Evolutionary conservation across 1,139 yeast genomes (phyloP).

Genomic region (Taphrina pruni): DNA sequence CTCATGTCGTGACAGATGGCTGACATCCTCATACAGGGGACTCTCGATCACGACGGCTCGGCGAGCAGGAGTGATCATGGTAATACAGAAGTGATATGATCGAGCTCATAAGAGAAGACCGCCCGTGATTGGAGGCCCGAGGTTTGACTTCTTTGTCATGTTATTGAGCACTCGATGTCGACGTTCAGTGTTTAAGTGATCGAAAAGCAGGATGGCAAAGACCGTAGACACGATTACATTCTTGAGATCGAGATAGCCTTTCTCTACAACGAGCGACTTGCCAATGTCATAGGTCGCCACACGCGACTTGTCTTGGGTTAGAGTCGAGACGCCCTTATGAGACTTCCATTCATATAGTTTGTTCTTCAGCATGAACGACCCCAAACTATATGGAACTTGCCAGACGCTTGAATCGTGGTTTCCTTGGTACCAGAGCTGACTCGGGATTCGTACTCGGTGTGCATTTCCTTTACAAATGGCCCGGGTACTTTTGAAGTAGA

Average conservation of each 20-base stretch:
- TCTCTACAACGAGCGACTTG: background rate
- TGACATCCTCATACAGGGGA: too few relatives aligned
- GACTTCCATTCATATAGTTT: conserved; percentile 14
- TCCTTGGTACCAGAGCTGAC: conserved; percentile 6
- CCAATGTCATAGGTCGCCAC: conserved; percentile 18
- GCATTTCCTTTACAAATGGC: conserved; percentile 20
- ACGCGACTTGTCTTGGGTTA: background rate
- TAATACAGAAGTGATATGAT: too few relatives aligned
- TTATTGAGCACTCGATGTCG: conserved; percentile 19
- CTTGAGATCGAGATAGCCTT: background rate
- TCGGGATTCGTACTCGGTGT: conserved; percentile 15
- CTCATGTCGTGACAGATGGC: too few relatives aligned
- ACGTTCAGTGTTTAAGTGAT: background rate
- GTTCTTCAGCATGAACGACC: background rate
- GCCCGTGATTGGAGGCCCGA: conserved; percentile 2
- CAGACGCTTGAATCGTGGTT: conserved; percentile 7
- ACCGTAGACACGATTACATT: conserved; percentile 20
- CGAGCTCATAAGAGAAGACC: conserved; percentile 2
- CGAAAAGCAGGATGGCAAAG: conserved; percentile 14
- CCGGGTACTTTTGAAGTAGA: conserved; percentile 16
- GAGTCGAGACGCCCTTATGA: conserved; percentile 20
- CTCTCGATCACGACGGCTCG: too few relatives aligned
- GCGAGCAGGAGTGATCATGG: too few relatives aligned
- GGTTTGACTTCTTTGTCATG: conserved; percentile 6
- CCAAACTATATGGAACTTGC: conserved; percentile 20